Conservation (phyloP, 495 filamentous ascomycete genomes). For the Lophiotrema nucula region DNA sequence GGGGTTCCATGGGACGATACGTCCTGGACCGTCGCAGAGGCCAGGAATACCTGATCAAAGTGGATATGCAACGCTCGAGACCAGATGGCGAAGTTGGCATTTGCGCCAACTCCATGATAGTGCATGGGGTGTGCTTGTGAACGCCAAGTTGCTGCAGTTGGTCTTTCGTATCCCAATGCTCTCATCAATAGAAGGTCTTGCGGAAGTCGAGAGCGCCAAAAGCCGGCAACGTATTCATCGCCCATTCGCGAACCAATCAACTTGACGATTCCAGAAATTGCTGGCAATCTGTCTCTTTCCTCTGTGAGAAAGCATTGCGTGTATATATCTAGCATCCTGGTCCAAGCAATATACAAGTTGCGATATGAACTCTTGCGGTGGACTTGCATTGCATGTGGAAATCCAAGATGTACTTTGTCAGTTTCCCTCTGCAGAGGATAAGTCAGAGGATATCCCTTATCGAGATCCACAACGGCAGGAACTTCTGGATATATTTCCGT, state of each 20-base stretch:
- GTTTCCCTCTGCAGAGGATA: too few species aligned
- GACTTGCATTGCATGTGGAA: too few species aligned
- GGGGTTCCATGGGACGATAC: not conserved
- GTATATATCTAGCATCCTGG: not conserved
- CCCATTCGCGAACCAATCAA: not conserved
- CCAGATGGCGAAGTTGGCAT: not conserved
- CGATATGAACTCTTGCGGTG: too few species aligned
- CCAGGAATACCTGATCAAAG: not conserved
- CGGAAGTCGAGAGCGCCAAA: not conserved
- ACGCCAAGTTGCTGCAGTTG: not conserved
- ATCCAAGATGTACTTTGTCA: too few species aligned
- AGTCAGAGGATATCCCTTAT: not conserved
- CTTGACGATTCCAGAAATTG: not conserved
- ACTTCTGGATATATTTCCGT: not conserved
- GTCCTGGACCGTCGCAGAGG: not conserved
- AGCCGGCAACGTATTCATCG: not conserved
- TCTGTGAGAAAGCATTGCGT: not conserved
- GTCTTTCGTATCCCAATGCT: not conserved
- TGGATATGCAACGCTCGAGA: not conserved
- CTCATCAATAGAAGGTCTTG: not conserved
- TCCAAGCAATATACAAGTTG: not conserved
- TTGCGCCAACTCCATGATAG: not conserved
- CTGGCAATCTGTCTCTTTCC: not conserved
- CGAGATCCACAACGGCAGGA: not conserved
- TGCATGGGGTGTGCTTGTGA: not conserved